Evolutionary conservation across 768 basidiomycete genomes (phyloP).

Genomic region (Serpula lacrymans): DNA sequence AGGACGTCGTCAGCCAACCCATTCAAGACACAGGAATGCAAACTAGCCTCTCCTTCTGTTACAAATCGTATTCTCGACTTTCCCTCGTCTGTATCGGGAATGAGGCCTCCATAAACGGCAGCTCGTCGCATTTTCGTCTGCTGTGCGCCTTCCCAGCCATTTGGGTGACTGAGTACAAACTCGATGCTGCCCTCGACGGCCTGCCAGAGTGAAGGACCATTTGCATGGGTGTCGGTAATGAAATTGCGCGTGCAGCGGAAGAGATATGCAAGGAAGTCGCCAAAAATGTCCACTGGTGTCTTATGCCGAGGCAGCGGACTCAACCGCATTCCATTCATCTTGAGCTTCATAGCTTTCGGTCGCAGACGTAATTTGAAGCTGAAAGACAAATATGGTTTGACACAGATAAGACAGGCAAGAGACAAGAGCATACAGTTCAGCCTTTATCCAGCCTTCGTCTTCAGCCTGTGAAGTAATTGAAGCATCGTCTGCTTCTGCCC

Average conservation of each 20-base stretch:
- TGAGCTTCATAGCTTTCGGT: conserved; percentile 72
- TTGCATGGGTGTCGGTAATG: conserved; percentile 82
- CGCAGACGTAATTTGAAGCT: conserved; percentile 82
- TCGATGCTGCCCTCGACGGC: conserved; percentile 67
- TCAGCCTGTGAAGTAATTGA: conserved; percentile 62
- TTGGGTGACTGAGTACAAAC: conserved; percentile 76
- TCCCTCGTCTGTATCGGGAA: conserved; percentile 72
- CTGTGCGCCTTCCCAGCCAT: conserved; percentile 77
- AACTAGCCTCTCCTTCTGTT: conserved; percentile 80
- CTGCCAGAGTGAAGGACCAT: conserved; percentile 66
- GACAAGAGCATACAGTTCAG: conserved; percentile 56
- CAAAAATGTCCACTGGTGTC: conserved; percentile 70
- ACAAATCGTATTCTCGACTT: conserved; percentile 75
- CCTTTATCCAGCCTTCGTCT: conserved; percentile 74
- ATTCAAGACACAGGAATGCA: conserved; percentile 77
- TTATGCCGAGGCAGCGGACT: conserved; percentile 64
- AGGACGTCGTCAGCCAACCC: conserved; percentile 77
- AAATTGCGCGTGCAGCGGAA: conserved; percentile 72
- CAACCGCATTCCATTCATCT: conserved; percentile 83
- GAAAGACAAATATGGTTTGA: background rate
- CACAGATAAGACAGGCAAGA: conserved; percentile 1
- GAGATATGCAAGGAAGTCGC: conserved; percentile 74
- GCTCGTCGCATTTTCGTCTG: conserved; percentile 76
- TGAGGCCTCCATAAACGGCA: conserved; percentile 67
- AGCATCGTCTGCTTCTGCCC: conserved; percentile 71